A percentile compares a stretch with the other conserved stretches of the same genome.
These are phyloP conservation scores for Mortierella sp. DNA, from an alignment of 371 early-diverging fungal species.

Conservation along the genomic window DNA sequence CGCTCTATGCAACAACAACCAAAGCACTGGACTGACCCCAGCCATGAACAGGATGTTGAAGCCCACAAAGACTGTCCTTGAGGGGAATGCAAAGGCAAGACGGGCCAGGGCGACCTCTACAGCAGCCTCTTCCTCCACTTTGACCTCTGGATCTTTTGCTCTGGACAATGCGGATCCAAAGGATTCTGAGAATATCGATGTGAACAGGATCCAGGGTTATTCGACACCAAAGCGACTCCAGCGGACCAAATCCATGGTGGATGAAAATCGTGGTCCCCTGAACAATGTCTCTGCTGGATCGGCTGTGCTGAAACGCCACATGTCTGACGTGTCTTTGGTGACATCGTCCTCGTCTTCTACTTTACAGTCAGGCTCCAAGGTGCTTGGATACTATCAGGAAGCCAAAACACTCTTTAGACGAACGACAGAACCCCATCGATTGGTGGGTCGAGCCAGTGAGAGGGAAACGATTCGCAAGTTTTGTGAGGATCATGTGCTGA, in stretches of 20 bases:
- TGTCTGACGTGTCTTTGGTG: neutral
- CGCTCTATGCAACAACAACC: conserved; percentile 4
- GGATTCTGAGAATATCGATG: neutral
- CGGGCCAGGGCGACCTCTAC: too few species aligned
- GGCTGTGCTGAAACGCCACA: neutral
- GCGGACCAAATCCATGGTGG: conserved; percentile 11
- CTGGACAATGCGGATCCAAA: neutral
- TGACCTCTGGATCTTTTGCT: too few species aligned
- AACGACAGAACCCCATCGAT: conserved; percentile 67
- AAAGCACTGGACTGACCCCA: conserved; percentile 37
- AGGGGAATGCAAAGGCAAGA: too few species aligned
- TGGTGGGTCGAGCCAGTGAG: conserved; percentile 83
- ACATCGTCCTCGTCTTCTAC: neutral
- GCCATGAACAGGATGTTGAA: conserved; percentile 28
- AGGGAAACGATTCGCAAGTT: conserved; percentile 68
- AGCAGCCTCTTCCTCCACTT: too few species aligned
- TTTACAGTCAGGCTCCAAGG: neutral
- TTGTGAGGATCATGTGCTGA: conserved; percentile 57
- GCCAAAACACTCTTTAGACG: conserved; percentile 74
- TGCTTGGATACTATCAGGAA: conserved; percentile 48
- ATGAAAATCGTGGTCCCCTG: too few species aligned
- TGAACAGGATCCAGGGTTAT: conserved; percentile 7
- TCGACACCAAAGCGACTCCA: conserved; percentile 31
- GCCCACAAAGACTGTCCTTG: conserved; percentile 14
- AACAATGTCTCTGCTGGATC: too few species aligned